Conservation (phyloP, 2,329 filamentous ascomycete genomes). For the Arthrobotrys conoides region DNA sequence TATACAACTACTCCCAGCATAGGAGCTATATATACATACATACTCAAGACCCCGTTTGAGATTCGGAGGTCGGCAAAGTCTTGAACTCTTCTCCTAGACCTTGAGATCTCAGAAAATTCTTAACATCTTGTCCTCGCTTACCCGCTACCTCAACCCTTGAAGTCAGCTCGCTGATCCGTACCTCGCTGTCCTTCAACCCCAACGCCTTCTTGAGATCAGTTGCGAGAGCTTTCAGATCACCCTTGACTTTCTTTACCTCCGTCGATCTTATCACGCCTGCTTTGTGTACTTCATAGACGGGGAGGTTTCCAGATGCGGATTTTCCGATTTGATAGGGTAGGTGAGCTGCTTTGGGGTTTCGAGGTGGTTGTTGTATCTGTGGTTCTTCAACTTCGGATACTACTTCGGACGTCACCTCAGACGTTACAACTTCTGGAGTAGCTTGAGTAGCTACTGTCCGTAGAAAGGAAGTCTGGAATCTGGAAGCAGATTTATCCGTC, state of each 20-base stretch:
- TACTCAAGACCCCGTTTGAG: not conserved
- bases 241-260: constrained; percentile 32
- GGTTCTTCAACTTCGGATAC: not conserved
- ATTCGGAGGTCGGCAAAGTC: not conserved
- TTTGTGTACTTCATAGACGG: constrained; percentile 24
- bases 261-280: constrained; percentile 12
- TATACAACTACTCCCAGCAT: not conserved
- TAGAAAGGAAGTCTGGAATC: not conserved
- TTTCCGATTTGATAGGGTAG: constrained; percentile 44
- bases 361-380: not conserved
- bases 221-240: constrained; percentile 30
- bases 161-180: constrained; percentile 15
- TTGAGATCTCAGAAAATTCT: constrained; percentile 28
- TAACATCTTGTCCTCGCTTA: constrained; percentile 1
- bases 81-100: constrained; percentile 19
- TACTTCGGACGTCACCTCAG: not conserved
- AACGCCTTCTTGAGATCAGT: constrained; percentile 35
- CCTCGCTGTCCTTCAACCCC: not conserved
- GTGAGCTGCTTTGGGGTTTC: constrained; percentile 16
- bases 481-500: constrained; percentile 19
- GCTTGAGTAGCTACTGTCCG: constrained; percentile 16
- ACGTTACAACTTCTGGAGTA: not conserved
- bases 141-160: constrained; percentile 23
- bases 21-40: not conserved
- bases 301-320: constrained; percentile 32